These are phyloP conservation scores for Capsella rubella DNA, from an alignment of 441 rosid species.

Conservation along the genomic window DNA sequence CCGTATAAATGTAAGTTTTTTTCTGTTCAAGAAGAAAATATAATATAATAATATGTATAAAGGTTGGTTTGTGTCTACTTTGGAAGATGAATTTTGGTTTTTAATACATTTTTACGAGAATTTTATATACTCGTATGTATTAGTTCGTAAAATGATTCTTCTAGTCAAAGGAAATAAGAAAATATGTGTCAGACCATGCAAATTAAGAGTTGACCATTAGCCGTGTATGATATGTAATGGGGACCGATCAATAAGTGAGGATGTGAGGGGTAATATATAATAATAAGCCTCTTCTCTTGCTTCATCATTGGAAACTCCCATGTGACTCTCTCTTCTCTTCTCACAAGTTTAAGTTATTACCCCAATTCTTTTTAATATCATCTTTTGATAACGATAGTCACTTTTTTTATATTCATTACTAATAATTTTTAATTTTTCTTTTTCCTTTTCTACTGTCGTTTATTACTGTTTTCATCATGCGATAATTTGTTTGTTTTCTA, in stretches of 20 bases:
- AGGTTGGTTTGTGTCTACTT: too few species aligned
- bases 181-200: constrained; percentile 1
- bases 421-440: neutral
- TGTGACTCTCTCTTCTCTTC: constrained; percentile 23
- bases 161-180: constrained; percentile 21
- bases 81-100: too few species aligned
- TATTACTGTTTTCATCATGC: neutral
- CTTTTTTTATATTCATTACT: neutral
- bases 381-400: neutral
- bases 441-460: neutral
- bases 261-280: neutral
- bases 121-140: too few species aligned
- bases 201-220: constrained; percentile 38
- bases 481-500: neutral
- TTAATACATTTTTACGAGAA: too few species aligned
- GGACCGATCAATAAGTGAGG: constrained; percentile 40
- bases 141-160: neutral
- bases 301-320: constrained; percentile 39
- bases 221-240: constrained; percentile 14
- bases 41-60: too few species aligned
- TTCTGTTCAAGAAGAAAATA: too few species aligned
- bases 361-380: neutral
- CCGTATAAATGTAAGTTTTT: too few species aligned
- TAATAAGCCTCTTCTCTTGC: neutral
- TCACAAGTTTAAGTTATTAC: neutral